Base-by-base conservation (phyloP, 116 monocot species). In the Cymodocea nodosa region DNA sequence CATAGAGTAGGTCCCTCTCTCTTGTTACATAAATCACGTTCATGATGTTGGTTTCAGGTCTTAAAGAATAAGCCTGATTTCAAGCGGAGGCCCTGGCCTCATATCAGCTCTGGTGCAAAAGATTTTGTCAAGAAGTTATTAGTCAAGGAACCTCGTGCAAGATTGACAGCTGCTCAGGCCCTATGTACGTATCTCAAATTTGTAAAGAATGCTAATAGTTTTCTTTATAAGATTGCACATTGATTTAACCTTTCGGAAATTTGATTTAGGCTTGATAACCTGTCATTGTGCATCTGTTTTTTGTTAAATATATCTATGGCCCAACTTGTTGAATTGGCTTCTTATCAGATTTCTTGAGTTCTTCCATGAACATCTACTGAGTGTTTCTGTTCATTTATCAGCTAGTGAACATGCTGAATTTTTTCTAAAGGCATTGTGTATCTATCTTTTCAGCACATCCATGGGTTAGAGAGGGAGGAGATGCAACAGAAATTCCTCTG, bases 381-480 rank as follows among this genome's bases (percentile, higher is more conserved):
- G 11, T 11, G 11, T 60, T 30, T 60, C 35, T 60, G 15, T 44
- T 44, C 44, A 44, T 44, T 60, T 25, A 15, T 23, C 35, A 15
- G 60, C 23, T 35, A 10, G 60, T 24, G 7, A 60, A 23, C 25
- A 34, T 60, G 22, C 24, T 22, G 3, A 60, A 35, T 60, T 12
- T 30, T 24, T 6, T 24, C 44, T 60, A 30, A 13, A n/a, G 0
- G 9, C 24, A 30, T 30, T 4, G 14, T 30, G 30, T 3, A 30
- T 30, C 15, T 35, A 15, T 58, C 65, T 55, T 76, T 79, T 34
- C 80, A 97, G 95, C 95, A 44, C 95, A 97, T 44, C 87, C 81
- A 65, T 97, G 95, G 95, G 95, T 90, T 52, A 90, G 80, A 68
- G 95, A 90, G 82, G 90, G 90, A 17, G 95, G 95, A 64, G 63